Conservation (phyloP, 306 rosid genomes). For the Carpinus viminea region DNA sequence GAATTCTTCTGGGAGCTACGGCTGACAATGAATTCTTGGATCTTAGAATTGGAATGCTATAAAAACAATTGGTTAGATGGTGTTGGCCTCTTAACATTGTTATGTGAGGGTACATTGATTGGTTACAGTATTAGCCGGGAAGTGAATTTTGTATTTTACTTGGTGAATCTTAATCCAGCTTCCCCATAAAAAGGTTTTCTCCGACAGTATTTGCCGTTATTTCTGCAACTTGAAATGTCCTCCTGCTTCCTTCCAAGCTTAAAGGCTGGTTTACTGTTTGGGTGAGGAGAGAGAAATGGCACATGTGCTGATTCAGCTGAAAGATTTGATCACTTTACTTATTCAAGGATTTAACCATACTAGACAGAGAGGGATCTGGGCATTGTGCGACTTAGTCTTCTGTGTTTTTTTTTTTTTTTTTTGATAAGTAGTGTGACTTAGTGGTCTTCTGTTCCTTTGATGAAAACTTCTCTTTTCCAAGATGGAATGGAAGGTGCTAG, state of each 20-base stretch:
- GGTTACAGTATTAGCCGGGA: background rate
- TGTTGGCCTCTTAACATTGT: background rate
- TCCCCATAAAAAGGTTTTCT: background rate
- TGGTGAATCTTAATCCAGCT: background rate
- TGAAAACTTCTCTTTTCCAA: background rate
- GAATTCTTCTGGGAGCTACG: background rate
- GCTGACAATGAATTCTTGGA: background rate
- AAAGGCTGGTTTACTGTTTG: background rate
- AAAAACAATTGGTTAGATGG: background rate
- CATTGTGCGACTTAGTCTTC: background rate
- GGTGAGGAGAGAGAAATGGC: background rate
- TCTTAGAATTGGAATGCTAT: background rate
- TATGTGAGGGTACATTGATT: too few relatives aligned
- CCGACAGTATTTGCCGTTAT: background rate
- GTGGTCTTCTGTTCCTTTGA: background rate
- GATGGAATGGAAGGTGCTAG: background rate
- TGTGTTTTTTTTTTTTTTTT: too few relatives aligned
- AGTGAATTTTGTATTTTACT: background rate
- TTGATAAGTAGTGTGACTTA: background rate
- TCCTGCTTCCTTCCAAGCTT: background rate
- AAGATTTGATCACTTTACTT: background rate
- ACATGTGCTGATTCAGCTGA: background rate
- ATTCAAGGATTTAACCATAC: background rate
- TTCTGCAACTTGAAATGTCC: background rate
- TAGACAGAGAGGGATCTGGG: background rate